A percentile compares a stretch with the other conserved stretches of the same genome.
Conservation (phyloP, 345 rosid genomes). For the Eucalyptus dawsonii region DNA sequence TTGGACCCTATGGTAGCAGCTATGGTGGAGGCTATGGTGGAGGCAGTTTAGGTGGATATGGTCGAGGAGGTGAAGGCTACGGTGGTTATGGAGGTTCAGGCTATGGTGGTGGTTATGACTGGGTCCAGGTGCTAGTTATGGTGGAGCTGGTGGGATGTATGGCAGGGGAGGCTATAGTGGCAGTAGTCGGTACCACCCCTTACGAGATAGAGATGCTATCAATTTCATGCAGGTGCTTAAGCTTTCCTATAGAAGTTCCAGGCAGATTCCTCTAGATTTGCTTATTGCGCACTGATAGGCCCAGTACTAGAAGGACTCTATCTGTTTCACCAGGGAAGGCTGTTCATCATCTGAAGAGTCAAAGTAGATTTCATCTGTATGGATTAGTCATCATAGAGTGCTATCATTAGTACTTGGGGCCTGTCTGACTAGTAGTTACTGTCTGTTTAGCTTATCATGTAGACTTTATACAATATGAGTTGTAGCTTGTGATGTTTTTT, state of each 20-base stretch:
- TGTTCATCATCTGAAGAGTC: neutral
- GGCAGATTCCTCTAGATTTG: constrained; percentile 23
- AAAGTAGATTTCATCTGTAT: constrained; percentile 1
- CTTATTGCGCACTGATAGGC: constrained; percentile 27
- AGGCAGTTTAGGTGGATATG: constrained; percentile 55
- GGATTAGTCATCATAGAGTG: constrained; percentile 10
- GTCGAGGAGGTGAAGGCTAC: constrained; percentile 51
- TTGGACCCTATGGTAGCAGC: constrained; percentile 67
- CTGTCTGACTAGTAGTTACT: neutral
- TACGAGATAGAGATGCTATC: constrained; percentile 48
- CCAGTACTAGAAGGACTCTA: neutral
- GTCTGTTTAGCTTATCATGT: constrained; percentile 16
- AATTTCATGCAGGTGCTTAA: constrained; percentile 21
- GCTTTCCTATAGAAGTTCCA: constrained; percentile 31
- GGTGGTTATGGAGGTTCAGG: constrained; percentile 44
- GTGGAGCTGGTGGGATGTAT: constrained; percentile 68
- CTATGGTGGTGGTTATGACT: constrained; percentile 59
- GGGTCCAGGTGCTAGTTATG: constrained; percentile 78
- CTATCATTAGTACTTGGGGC: constrained; percentile 9
- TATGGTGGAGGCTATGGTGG: constrained; percentile 69
- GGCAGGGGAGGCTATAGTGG: constrained; percentile 90
- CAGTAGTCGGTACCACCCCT: constrained; percentile 98
- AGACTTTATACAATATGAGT: constrained; percentile 13
- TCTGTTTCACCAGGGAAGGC: neutral
- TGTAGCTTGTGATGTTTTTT: neutral